These are phyloP conservation scores for Xylaria sp. DNA, from an alignment of 495 filamentous ascomycete genomes.

Conservation along the genomic window DNA sequence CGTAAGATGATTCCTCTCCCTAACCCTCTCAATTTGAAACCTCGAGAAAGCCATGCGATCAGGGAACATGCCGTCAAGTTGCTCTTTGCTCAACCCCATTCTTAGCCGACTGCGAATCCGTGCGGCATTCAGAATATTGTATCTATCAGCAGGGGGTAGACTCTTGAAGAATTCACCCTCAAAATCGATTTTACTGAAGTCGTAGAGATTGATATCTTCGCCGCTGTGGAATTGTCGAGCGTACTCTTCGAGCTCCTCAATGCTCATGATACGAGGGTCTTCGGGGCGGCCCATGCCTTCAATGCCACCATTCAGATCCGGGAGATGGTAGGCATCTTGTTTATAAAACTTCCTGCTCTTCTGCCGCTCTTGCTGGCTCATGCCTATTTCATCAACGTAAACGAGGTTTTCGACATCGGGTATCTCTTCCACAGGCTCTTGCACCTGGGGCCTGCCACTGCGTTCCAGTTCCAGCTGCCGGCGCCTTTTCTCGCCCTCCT, in stretches of 20 bases:
- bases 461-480: constrained; percentile 48
- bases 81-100: constrained; percentile 97
- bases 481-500: constrained; percentile 73
- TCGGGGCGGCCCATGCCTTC: constrained; percentile 87
- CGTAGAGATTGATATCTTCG: constrained; percentile 97
- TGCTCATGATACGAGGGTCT: constrained; percentile 92
- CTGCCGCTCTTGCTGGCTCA: constrained; percentile 77
- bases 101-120: constrained; percentile 82
- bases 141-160: constrained; percentile 86
- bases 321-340: constrained; percentile 93
- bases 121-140: constrained; percentile 96
- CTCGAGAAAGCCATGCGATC: constrained; percentile 96
- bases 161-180: constrained; percentile 91
- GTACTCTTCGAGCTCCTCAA: constrained; percentile 92
- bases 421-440: constrained; percentile 68
- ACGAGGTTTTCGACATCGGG: constrained; percentile 72
- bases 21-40: constrained; percentile 95
- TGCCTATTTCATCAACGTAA: constrained; percentile 86
- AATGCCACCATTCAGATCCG: constrained; percentile 76
- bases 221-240: constrained; percentile 89
- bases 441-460: constrained; percentile 36
- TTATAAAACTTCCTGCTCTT: constrained; percentile 82
- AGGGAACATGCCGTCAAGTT: constrained; percentile 94
- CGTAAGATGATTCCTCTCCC: constrained; percentile 91
- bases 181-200: constrained; percentile 98